phyloP scores from a whole-genome alignment of 2,329 filamentous ascomycete species.

The Aureobasidium sp. region DNA sequence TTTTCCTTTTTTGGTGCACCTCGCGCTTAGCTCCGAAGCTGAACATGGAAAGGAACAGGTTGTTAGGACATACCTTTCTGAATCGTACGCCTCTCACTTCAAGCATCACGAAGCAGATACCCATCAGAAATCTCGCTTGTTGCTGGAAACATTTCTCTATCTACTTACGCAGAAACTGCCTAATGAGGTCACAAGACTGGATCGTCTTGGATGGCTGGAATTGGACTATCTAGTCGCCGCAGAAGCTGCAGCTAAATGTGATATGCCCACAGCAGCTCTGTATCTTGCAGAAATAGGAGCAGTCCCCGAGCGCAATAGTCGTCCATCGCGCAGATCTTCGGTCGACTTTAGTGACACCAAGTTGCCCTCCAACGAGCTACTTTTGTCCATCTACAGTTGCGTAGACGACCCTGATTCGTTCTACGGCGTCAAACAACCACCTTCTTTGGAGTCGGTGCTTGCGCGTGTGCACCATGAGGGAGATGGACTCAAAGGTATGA shows the following conservation, averaged over 20 bases:
- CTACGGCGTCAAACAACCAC: constrained; percentile 77
- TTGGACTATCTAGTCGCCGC: constrained; percentile 67
- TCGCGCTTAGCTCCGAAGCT: constrained; percentile 65
- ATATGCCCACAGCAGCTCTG: constrained; percentile 80
- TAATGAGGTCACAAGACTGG: constrained; percentile 68
- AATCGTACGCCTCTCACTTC: constrained; percentile 59
- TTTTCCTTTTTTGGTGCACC: constrained; percentile 63
- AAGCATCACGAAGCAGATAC: constrained; percentile 34
- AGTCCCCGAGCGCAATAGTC: neutral
- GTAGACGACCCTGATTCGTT: constrained; percentile 95
- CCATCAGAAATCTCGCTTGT: constrained; percentile 60
- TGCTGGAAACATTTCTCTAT: constrained; percentile 77
- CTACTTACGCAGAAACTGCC: constrained; percentile 73
- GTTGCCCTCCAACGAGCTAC: constrained; percentile 53
- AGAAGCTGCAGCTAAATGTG: constrained; percentile 65
- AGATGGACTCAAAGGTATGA: constrained; percentile 76
- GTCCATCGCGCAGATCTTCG: constrained; percentile 62
- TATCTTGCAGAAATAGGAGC: constrained; percentile 65
- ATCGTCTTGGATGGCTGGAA: constrained; percentile 78
- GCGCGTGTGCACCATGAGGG: constrained; percentile 82
- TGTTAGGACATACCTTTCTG: constrained; percentile 58
- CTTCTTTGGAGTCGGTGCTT: constrained; percentile 70
- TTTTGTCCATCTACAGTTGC: constrained; percentile 79
- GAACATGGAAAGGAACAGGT: constrained; percentile 52
- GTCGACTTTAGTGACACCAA: constrained; percentile 38